Evolutionary conservation across 2,329 filamentous ascomycete species (phyloP), one percentile per base, ranked within the genome.

Genomic region (Coniochaeta pulveracea): DNA sequence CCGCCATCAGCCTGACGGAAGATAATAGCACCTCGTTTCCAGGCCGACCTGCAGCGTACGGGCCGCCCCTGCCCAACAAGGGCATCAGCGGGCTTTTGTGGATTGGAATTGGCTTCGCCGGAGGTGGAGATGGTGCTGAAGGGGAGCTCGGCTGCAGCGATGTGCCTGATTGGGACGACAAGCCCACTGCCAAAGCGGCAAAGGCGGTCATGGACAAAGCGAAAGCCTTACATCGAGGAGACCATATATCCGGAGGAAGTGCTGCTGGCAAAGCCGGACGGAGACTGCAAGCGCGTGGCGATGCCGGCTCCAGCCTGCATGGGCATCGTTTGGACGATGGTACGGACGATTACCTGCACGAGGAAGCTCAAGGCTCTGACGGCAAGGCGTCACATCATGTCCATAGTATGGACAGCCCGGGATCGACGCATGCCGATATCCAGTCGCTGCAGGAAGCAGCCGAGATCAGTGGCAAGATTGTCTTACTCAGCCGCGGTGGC

Each of bases 1-100:
- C 91, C 30, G 83, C 93, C 48, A 95, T 98, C 53, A 94, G 85
- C 55, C 71, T 98, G 40, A 94, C 88, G 49, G 86, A 96, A 57
- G 91, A 98, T 58, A 98, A 98, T 57, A 94, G 85, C 45, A 98
- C 91, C 10, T 93, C 93, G 46, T 98, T 98, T 60, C 69, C 93
- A 35, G 88, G 91, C 26, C 72, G 91, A 31, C 91, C 91, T 38
- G 91, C 91, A 34, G 88, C 85, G 24, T 98, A 96, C 59, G 91
- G 91, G 1, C 85, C 91, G 4, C 61, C 72, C 24, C 62, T 98
- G 24, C 83, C 83, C 1, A 56, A 65, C 10, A 75, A 72, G 37
- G 89, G 91, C 17, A 60, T 96, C 42, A 93, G 84, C 49, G 88
- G 86, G 11, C 82, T 88, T 51, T 63, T 98, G 33, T 96, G 89